Percentiles rank a stretch among this genome's conserved stretches.
phyloP scores from a whole-genome alignment of 208 protist species.

The Balamuthia mandrillaris region DNA sequence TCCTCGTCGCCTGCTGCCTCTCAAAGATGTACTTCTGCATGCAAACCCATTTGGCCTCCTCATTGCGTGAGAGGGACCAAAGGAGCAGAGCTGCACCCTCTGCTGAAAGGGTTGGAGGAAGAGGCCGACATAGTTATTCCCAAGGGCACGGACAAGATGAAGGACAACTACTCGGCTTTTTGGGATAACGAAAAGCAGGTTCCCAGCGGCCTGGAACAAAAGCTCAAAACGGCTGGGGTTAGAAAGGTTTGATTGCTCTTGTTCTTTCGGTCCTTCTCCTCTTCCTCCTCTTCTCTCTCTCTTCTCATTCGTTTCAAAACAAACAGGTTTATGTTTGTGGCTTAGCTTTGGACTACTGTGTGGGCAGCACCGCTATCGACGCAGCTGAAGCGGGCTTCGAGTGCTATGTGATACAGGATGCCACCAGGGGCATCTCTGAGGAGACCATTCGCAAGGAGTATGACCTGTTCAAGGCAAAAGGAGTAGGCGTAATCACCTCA shows the following conservation, averaged over 20 bases:
- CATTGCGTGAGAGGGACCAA: slow-evolving; percentile 63
- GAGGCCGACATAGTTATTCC: slow-evolving; percentile 33
- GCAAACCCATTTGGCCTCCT: slow-evolving; percentile 69
- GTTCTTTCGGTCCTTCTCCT: not conserved
- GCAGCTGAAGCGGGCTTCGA: slow-evolving; percentile 39
- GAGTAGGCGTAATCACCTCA: no score
- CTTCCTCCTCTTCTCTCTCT: not conserved
- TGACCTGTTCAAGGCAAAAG: no score
- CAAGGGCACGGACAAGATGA: slow-evolving; percentile 49
- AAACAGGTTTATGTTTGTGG: slow-evolving; percentile 23
- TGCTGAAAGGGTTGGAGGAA: no score
- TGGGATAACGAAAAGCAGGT: slow-evolving; percentile 43
- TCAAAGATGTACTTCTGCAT: no score
- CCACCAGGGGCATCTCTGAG: slow-evolving; percentile 23
- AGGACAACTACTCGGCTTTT: slow-evolving; percentile 66
- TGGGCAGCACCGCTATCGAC: slow-evolving; percentile 57
- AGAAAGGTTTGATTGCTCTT: slow-evolving; percentile 15
- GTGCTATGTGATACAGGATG: slow-evolving; percentile 53
- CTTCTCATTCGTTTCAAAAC: not conserved
- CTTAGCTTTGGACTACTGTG: slow-evolving; percentile 64
- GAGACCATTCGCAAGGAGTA: not conserved
- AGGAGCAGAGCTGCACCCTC: slow-evolving; percentile 65
- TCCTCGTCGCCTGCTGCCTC: no score
- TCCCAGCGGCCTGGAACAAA: slow-evolving; percentile 40
- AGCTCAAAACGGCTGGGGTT: slow-evolving; percentile 42